Percentiles rank a stretch among this genome's conserved stretches.
These are phyloP conservation scores for Arthromyces matolae DNA, from an alignment of 768 basidiomycete genomes.

Conservation along the genomic window DNA sequence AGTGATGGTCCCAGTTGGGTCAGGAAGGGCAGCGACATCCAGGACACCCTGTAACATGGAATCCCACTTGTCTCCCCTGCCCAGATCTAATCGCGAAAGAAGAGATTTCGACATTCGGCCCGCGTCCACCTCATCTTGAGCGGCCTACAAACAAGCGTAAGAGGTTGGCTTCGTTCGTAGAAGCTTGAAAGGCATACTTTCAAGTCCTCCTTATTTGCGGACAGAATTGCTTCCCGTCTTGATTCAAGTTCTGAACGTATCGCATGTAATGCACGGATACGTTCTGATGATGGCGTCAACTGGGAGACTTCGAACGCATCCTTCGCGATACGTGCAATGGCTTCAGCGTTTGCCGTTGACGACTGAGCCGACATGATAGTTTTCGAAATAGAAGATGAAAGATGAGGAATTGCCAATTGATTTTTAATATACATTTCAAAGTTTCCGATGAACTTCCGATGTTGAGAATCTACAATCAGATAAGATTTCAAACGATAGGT, in stretches of 20 bases:
- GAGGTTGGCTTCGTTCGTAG: background rate
- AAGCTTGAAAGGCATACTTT: constrained; percentile 40
- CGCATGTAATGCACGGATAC: constrained; percentile 65
- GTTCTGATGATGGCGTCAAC: constrained; percentile 62
- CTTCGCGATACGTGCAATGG: constrained; percentile 78
- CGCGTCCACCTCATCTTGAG: constrained; percentile 70
- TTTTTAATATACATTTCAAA: constrained; percentile 1
- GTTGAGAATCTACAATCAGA: constrained; percentile 2
- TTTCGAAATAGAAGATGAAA: background rate
- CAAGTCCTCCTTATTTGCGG: constrained; percentile 80
- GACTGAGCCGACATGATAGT: constrained; percentile 3
- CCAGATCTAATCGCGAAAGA: constrained; percentile 81
- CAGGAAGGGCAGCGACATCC: constrained; percentile 82
- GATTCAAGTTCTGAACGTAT: constrained; percentile 66
- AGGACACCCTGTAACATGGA: constrained; percentile 87
- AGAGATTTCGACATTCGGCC: constrained; percentile 83
- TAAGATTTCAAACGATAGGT: constrained; percentile 2
- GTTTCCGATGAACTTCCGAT: constrained; percentile 11
- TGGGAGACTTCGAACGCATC: constrained; percentile 85
- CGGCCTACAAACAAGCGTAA: constrained; percentile 47
- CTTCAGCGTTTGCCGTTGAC: constrained; percentile 36
- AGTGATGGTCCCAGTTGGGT: constrained; percentile 81
- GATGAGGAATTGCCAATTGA: too few relatives aligned
- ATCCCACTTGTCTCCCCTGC: constrained; percentile 84
- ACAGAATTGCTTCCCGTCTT: constrained; percentile 65